phyloP scores from a whole-genome alignment of 257 asterid species.

The Nicotiana otophora region DNA sequence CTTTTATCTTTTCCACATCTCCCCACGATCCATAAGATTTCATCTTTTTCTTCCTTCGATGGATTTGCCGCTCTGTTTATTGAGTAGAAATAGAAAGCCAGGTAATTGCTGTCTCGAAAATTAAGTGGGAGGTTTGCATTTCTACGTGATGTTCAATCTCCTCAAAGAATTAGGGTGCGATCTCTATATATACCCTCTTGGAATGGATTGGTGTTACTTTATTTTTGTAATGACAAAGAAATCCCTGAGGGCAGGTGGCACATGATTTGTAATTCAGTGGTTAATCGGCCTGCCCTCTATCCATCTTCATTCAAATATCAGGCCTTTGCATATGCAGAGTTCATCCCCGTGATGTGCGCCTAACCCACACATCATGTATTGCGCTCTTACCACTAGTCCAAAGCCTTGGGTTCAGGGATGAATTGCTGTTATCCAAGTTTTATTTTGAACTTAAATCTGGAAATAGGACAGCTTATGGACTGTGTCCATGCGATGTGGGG shows the following conservation, averaged over 20 bases:
- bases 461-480: background rate
- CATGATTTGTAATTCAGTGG: background rate
- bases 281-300: background rate
- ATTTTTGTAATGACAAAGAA: background rate
- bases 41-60: background rate
- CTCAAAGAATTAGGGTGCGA: background rate
- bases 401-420: background rate
- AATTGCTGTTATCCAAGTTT: background rate
- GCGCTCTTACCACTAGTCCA: background rate
- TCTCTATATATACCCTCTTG: background rate
- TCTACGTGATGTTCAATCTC: background rate
- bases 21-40: background rate
- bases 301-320: background rate
- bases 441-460: background rate
- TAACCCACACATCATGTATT: background rate
- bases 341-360: background rate
- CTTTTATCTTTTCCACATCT: background rate
- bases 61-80: background rate
- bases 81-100: background rate
- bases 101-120: background rate
- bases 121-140: background rate
- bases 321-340: background rate
- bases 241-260: background rate
- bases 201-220: background rate
- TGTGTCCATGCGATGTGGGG: background rate